phyloP scores from a whole-genome alignment of 495 filamentous ascomycete species.

The Xylaria palmicola region DNA sequence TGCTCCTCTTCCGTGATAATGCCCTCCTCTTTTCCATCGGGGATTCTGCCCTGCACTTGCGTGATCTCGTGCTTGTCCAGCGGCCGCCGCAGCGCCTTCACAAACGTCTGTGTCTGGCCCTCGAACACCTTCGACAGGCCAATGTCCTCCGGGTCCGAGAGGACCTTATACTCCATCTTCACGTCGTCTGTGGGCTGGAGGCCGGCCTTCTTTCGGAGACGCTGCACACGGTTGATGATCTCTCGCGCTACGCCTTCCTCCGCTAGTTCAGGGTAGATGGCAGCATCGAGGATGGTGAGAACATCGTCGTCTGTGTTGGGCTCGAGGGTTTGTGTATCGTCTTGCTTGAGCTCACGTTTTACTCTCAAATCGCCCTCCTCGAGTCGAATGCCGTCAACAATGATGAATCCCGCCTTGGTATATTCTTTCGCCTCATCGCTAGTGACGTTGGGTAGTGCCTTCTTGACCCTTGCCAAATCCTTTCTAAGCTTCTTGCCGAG shows the following conservation, averaged over 20 bases:
- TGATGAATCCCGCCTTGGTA: slow-evolving; percentile 64
- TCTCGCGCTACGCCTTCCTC: slow-evolving; percentile 77
- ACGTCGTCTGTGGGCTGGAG: slow-evolving; percentile 80
- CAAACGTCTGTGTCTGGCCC: slow-evolving; percentile 63
- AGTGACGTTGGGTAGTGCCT: slow-evolving; percentile 76
- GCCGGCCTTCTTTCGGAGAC: slow-evolving; percentile 78
- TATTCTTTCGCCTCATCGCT: slow-evolving; percentile 73
- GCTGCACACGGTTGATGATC: slow-evolving; percentile 80
- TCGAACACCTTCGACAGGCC: slow-evolving; percentile 74
- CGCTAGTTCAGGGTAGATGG: slow-evolving; percentile 69
- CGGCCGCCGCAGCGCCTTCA: slow-evolving; percentile 77
- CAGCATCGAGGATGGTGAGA: slow-evolving; percentile 75
- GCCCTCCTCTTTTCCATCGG: slow-evolving; percentile 54
- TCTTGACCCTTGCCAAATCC: slow-evolving; percentile 85
- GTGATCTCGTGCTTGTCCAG: slow-evolving; percentile 71
- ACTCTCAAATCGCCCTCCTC: slow-evolving; percentile 80
- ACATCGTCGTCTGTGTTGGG: slow-evolving; percentile 83
- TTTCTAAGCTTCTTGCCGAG: slow-evolving; percentile 97
- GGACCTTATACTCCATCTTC: slow-evolving; percentile 76
- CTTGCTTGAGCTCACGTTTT: slow-evolving; percentile 71
- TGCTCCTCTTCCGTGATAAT: slow-evolving; percentile 84
- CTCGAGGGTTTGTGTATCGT: slow-evolving; percentile 68
- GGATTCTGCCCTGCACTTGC: slow-evolving; percentile 61
- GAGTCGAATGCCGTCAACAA: slow-evolving; percentile 81
- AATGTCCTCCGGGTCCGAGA: slow-evolving; percentile 73